Percentiles rank a stretch among this genome's conserved stretches.
These are phyloP conservation scores for Apophysomyces trapeziformis DNA, from an alignment of 371 early-diverging fungal species.

Conservation along the genomic window DNA sequence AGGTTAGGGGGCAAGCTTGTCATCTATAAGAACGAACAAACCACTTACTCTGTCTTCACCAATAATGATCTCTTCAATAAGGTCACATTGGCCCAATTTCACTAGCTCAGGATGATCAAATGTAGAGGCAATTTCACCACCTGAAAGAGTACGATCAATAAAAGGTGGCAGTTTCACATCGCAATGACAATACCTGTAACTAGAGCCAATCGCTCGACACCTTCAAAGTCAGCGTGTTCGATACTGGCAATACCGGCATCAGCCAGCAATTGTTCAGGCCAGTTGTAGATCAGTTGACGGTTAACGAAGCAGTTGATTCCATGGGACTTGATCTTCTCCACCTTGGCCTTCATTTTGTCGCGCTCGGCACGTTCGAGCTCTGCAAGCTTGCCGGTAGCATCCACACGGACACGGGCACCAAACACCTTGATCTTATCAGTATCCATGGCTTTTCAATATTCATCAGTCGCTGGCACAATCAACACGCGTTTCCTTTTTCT, in stretches of 20 bases:
- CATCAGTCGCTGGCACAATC: not conserved
- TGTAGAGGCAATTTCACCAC: slow-evolving; percentile 98
- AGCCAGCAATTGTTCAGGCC: slow-evolving; percentile 98
- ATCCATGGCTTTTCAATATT: slow-evolving; percentile 86
- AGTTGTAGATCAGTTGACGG: slow-evolving; percentile 99
- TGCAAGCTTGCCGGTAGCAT: slow-evolving; percentile 96
- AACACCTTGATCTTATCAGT: slow-evolving; percentile 99
- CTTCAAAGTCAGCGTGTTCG: slow-evolving; percentile 99
- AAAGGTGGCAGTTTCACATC: not conserved
- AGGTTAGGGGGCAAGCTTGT: too few species aligned
- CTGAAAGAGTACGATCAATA: slow-evolving; percentile 29
- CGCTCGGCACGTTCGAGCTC: slow-evolving; percentile 99
- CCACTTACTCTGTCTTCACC: slow-evolving; percentile 86
- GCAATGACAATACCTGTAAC: slow-evolving; percentile 72
- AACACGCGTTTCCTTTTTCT: slow-evolving; percentile 2
- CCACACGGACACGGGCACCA: slow-evolving; percentile 97
- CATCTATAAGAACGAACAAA: not conserved
- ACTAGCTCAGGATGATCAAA: slow-evolving; percentile 98
- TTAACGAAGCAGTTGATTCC: slow-evolving; percentile 99
- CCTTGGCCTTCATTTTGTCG: slow-evolving; percentile 99
- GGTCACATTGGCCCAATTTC: slow-evolving; percentile 93
- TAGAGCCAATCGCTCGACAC: slow-evolving; percentile 97
- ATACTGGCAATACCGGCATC: slow-evolving; percentile 96
- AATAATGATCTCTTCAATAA: slow-evolving; percentile 97
- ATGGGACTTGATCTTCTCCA: slow-evolving; percentile 96